Base-by-base conservation (phyloP, 2,329 filamentous ascomycete genomes). In the Paecilomyces dactylethromorphus region DNA sequence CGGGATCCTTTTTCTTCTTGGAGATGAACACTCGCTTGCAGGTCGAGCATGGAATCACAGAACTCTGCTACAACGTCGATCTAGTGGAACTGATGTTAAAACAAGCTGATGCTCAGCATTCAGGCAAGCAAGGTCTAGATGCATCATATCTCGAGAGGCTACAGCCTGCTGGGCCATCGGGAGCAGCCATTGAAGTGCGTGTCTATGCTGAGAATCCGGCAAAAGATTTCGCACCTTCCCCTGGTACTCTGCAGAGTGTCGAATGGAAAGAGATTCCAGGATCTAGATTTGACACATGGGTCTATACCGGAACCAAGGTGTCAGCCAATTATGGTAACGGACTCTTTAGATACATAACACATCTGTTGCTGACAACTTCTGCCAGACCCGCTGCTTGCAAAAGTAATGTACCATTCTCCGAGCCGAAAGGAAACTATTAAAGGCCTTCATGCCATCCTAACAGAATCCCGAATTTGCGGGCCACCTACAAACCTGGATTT, bases 1-100 rank as follows among this genome's bases (percentile, higher is more conserved):
- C 86, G 5, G 89, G 87, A 54, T 84, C 88, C 51, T 96, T 94
- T 73, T 96, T 82, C 74, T 85, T 84, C 61, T 70, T 84, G 0
- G 82, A 84, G 64, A 83, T 85, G 81, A 85, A 84, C 63, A 84
- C 82, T 0, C 73, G 82, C 53, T 71, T 85, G 1, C 82, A 85
- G 61, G 82, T 85, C 5, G 82, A 85, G 65, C 82, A 85, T 64
- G 80, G 80, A 0, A 83, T 84, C 32, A 84, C 82, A 0, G 82
- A 85, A 64, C 69, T 83, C 15, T 84, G 81, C 66, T 84, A 83
- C 60, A 71, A 74, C 31, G 69, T 84, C 13, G 82, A 84, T 59
- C 67, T 84, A 3, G 82, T 84, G 0, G 76, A 81, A 54, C 71
- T 84, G 26, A 84, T 84, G 82, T 68, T 84, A 18, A 75, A 73